Base-by-base conservation (phyloP, 768 basidiomycete genomes). In the Trametes sanguinea region DNA sequence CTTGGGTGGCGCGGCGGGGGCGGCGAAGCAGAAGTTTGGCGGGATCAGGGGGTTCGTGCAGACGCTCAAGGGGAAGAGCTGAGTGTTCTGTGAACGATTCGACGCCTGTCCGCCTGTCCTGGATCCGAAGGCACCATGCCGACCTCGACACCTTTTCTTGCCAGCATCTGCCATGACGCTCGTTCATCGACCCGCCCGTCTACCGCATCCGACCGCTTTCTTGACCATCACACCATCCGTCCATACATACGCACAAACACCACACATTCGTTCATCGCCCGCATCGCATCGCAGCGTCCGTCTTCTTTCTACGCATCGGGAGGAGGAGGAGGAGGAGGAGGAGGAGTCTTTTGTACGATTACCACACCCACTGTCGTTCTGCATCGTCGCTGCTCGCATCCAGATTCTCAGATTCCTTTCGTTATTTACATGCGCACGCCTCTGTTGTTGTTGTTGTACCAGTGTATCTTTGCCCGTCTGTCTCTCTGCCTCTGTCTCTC, bases 31-130 rank as follows among this genome's bases (percentile, higher is more conserved):
- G 58, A 75, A 76, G 56, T 81, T 84, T 64, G 82, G 83, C 16
- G 78, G 78, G 22, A 65, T 85, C 66, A 80, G 78, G 62, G 78
- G 77, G 29, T 73, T 85, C 61, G 79, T 84, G 69, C 82, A 82
- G 63, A 71, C 61, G 58, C 54, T 67, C 27, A 77, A 71, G 58
- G 76, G 76, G 35, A 76, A 71, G 69, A 59, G 65, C 48, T 72
- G 55, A 22, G 22, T 22, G 22, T 22, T 22, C 22, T 22, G 22
- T 22, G 22, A 22, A 1, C 22, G 22, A 22, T 22, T n/a, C n/a
- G n/a, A n/a, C n/a, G n/a, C n/a, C n/a, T n/a, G n/a, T n/a, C n/a
- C 63, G 16, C 47, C 13, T 9, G 44, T 44, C 7, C n/a, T n/a
- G n/a, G n/a, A n/a, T n/a, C n/a, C n/a, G n/a, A n/a, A n/a, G n/a